These are phyloP conservation scores for Drechslerella coelobrocha DNA, from an alignment of 2,329 filamentous ascomycete species.

Conservation along the genomic window DNA sequence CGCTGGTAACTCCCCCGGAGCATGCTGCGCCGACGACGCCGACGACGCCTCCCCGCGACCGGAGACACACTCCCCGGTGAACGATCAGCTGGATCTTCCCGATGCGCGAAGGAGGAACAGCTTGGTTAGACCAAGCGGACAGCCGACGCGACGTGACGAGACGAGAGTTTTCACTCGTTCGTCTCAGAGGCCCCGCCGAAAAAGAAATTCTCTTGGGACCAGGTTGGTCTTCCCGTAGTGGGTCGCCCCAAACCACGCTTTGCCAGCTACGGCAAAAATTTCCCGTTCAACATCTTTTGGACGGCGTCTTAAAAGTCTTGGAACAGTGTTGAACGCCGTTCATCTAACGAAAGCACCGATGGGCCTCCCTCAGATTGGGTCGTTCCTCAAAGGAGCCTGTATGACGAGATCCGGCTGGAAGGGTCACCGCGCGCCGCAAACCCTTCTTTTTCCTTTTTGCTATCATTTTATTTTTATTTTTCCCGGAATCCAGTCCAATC, in stretches of 20 bases:
- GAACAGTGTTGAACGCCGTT: slow-evolving; percentile 43
- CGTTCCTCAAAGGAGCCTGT: background rate
- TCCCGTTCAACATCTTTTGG: slow-evolving; percentile 37
- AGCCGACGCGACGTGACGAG: slow-evolving; percentile 1
- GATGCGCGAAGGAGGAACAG: slow-evolving; percentile 4
- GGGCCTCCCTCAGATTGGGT: background rate
- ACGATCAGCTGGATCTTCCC: slow-evolving; percentile 42
- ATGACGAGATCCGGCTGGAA: slow-evolving; percentile 2
- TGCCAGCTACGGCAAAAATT: slow-evolving; percentile 36
- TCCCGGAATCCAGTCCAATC: background rate
- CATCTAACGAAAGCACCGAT: slow-evolving; percentile 6
- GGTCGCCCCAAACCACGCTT: slow-evolving; percentile 35
- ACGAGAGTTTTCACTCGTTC: background rate
- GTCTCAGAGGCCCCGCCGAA: slow-evolving; percentile 13
- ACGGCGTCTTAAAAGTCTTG: slow-evolving; percentile 51
- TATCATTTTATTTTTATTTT: no score
- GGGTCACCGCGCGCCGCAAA: background rate
- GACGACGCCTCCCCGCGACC: no score
- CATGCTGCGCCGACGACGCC: no score
- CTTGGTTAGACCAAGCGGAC: no score
- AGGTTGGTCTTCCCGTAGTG: slow-evolving; percentile 47
- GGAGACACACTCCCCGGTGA: no score
- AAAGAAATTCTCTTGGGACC: slow-evolving; percentile 38
- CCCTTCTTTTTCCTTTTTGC: no score
- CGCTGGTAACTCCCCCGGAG: no score